Evolutionary conservation across 1,139 yeast species (phyloP).

Genomic region (Casaregolazyma suthepensis): DNA sequence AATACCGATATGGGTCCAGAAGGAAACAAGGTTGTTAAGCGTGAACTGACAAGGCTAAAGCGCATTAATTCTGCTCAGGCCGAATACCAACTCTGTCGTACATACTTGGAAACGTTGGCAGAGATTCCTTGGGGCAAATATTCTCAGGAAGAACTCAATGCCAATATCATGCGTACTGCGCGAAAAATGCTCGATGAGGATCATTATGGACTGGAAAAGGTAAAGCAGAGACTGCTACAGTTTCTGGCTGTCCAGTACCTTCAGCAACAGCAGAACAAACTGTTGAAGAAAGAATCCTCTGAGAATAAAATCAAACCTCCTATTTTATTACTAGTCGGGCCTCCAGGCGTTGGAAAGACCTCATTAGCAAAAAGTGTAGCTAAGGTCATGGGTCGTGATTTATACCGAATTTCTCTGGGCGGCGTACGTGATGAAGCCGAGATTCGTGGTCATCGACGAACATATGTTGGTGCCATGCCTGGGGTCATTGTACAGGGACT

Average conservation of each 20-base stretch:
- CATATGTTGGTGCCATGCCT: slow-evolving; percentile 93
- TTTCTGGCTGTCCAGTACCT: slow-evolving; percentile 73
- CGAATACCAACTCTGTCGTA: slow-evolving; percentile 66
- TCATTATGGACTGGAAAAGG: slow-evolving; percentile 79
- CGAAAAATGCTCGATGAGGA: slow-evolving; percentile 61
- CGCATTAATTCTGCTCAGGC: slow-evolving; percentile 62
- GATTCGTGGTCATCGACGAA: slow-evolving; percentile 85
- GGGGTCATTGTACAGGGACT: slow-evolving; percentile 77
- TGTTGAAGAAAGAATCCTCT: not conserved
- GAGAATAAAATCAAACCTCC: slow-evolving; percentile 46
- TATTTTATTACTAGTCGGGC: slow-evolving; percentile 79
- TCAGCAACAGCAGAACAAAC: slow-evolving; percentile 29
- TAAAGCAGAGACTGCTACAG: slow-evolving; percentile 74
- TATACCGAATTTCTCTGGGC: slow-evolving; percentile 81
- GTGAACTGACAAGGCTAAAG: slow-evolving; percentile 58
- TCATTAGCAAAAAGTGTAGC: slow-evolving; percentile 86
- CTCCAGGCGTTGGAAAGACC: slow-evolving; percentile 95
- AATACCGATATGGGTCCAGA: slow-evolving; percentile 29
- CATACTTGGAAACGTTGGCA: slow-evolving; percentile 63
- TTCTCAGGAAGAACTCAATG: slow-evolving; percentile 28
- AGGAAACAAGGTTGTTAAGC: slow-evolving; percentile 45
- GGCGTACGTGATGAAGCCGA: slow-evolving; percentile 90
- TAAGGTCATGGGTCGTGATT: slow-evolving; percentile 66
- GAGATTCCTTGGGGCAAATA: slow-evolving; percentile 48
- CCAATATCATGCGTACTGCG: slow-evolving; percentile 50